Base-by-base conservation (phyloP, 345 rosid species). In the Populus alba region DNA sequence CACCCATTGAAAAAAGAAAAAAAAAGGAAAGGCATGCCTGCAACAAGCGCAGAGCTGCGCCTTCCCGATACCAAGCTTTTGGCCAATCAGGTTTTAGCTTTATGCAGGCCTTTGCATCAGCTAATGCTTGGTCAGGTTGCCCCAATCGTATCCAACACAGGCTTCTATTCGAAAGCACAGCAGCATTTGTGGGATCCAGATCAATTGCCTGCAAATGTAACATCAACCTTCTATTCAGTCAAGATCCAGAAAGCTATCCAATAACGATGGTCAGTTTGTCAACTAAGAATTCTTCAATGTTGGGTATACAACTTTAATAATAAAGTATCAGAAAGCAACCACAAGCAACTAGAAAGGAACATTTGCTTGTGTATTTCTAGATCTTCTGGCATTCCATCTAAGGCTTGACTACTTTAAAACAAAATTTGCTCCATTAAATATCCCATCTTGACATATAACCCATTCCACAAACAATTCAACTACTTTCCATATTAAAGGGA, bases 21-120 rank as follows among this genome's bases (percentile, higher is more conserved):
- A 72, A 65, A 20, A 47, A 25, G 51, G 35, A 62, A 75, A 37
- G 45, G 66, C 78, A 79, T 84, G 78, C 95, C 96, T 90, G 88
- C 81, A 90, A 85, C 67, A 89, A 82, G 8, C 89, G 90, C 75
- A 95, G 88, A 81, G 99, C 97, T 77, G 96, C 92, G 13, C 99
- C 99, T 89, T 93, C 99, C 77, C 97, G 87, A 80, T 87, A 95
- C 83, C 97, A 95, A 63, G 87, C 97, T 87, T 95, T 93, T 45
- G 96, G 79, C 98, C 98, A 93, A 73, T 92, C 91, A 0, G 96
- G 92, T 82, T 85, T 89, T 66, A 92, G 77, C 82, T 82, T 88
- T 87, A 91, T 88, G 77, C 96, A 95, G 31, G 84, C 85, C 88
- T 81, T 89, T 41, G 92, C 98, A 88, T 95, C 99, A 9, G 88